These are phyloP conservation scores for Pseudoscleropodium purum DNA, from an alignment of 225 moss, liverwort and hornwort species.

Conservation along the genomic window DNA sequence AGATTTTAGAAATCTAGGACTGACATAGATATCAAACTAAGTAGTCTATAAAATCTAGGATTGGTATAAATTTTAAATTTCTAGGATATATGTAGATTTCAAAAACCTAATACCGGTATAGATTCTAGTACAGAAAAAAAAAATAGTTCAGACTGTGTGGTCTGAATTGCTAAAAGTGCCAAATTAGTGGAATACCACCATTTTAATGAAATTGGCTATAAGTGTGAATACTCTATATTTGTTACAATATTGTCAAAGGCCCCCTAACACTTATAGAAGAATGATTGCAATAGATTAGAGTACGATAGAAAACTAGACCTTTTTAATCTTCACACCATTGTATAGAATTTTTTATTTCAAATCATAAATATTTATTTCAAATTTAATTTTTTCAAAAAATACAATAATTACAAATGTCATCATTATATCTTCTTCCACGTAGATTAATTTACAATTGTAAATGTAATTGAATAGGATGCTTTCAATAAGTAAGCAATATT, in stretches of 20 bases:
- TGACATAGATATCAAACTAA: too few relatives aligned
- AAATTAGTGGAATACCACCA: too few relatives aligned
- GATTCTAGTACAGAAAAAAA: too few relatives aligned
- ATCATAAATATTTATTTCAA: not conserved
- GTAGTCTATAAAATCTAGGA: too few relatives aligned
- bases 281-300: rapidly evolving
- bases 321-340: not conserved
- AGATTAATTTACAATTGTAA: not conserved
- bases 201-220: too few relatives aligned
- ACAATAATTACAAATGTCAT: not conserved
- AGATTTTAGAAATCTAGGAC: too few relatives aligned
- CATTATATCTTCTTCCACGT: not conserved
- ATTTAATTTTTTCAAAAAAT: not conserved
- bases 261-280: too few relatives aligned
- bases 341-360: not conserved
- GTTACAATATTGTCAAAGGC: not conserved
- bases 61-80: too few relatives aligned
- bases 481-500: not conserved
- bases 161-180: too few relatives aligned
- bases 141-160: too few relatives aligned
- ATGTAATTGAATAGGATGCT: not conserved
- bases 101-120: too few relatives aligned
- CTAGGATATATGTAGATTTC: too few relatives aligned
- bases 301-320: not conserved
- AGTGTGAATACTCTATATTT: not conserved